Base-by-base conservation (phyloP, 2,329 filamentous ascomycete species). In the Fusarium pseudoanthophilum region DNA sequence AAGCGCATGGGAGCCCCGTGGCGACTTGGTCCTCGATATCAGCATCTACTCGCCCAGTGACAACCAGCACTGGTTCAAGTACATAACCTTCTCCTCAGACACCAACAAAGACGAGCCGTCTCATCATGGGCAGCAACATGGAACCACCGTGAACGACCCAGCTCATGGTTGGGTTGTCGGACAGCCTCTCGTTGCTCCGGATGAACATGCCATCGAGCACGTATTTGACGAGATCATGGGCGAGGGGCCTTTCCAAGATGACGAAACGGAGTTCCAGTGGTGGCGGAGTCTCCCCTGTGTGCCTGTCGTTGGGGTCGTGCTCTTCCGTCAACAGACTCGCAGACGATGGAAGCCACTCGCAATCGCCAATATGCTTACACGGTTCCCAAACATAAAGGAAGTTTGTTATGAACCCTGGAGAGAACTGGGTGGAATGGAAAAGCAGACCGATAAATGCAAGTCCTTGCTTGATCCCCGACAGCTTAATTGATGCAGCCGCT, bases 361-460 rank as follows among this genome's bases (percentile, higher is more conserved):
- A 37, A 75, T 83, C 32, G 72, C 73, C 36, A 71, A 79, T 20
- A 82, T 84, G 74, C 73, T 83, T 64, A 68, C 78, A 16, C 78
- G 78, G 51, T 77, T 83, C 65, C 79, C 82, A 20, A 79, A 77
- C 61, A 64, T 84, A 57, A 76, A 79, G 71, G 80, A 84, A 69
- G 70, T 84, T 71, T 78, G 78, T 59, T 83, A 82, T 71, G 81
- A 83, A 71, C 82, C 81, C 58, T 84, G 82, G 81, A 81, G 79
- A 69, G 79, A 82, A 71, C 81, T 73, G 75, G 18, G 6, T 60
- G 42, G 1, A 14, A 63, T 75, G 14, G 55, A 80, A 60, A 11
- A 0, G 32, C 60, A 60, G 5, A 80, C 79, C 14, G 81, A 82
- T 74, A 21, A 69, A 75, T 28, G 80, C 75, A 71, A 80, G 77